Percentiles rank a stretch among this genome's conserved stretches.
Conservation (phyloP, 2,329 filamentous ascomycete genomes). For the Seiridium cupressi region DNA sequence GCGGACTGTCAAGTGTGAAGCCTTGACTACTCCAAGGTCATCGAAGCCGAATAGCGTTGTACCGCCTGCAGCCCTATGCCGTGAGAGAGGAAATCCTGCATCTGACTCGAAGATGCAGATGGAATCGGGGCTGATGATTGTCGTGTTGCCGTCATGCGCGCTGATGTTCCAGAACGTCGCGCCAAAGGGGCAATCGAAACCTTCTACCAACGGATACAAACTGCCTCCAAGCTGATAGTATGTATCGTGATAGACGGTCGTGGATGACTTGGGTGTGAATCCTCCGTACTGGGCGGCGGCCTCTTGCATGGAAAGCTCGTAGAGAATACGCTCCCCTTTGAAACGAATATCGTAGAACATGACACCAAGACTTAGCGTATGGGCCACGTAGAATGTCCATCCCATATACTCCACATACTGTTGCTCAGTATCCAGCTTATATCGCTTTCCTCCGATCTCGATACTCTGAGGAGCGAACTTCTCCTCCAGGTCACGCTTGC, state of each 20-base stretch:
- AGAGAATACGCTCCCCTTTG: conserved; percentile 48
- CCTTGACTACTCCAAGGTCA: conserved; percentile 3
- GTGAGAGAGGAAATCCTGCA: conserved; percentile 32
- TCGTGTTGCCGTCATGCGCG: conserved; percentile 27
- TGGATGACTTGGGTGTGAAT: conserved; percentile 39
- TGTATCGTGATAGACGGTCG: conserved; percentile 41
- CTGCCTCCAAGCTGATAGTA: conserved; percentile 34
- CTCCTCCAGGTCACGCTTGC: conserved; percentile 30
- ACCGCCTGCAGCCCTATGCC: conserved; percentile 21
- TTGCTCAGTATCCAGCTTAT: conserved; percentile 40
- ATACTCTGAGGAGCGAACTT: conserved; percentile 33
- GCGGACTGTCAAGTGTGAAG: conserved; percentile 27
- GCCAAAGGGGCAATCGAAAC: conserved; percentile 39
- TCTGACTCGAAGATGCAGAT: conserved; percentile 39
- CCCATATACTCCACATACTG: conserved; percentile 52
- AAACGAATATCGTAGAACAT: conserved; percentile 49
- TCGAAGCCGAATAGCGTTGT: conserved; percentile 19
- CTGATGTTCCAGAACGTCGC: conserved; percentile 33
- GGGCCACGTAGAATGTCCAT: conserved; percentile 49
- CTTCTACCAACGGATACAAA: conserved; percentile 35
- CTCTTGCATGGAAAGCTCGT: conserved; percentile 52
- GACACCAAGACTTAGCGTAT: conserved; percentile 41
- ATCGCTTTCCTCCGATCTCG: conserved; percentile 37
- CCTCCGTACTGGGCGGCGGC: conserved; percentile 52
- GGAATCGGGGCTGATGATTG: conserved; percentile 26